phyloP scores from a whole-genome alignment of 2,329 filamentous ascomycete species.

The Apiospora sp. region DNA sequence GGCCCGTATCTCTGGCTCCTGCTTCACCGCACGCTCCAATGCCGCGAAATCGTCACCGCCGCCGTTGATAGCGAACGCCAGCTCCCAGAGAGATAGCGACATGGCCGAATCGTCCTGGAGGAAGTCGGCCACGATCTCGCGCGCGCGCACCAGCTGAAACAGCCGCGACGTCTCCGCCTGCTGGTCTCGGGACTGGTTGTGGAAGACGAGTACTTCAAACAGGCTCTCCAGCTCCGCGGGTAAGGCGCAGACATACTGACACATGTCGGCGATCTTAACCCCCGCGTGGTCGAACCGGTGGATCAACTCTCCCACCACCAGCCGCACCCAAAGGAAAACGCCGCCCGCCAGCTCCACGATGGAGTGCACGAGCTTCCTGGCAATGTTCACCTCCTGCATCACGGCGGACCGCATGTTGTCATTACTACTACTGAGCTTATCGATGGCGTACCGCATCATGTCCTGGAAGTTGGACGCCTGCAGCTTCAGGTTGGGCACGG shows the following conservation, averaged over 20 bases:
- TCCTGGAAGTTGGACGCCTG: conserved; percentile 37
- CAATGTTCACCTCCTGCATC: conserved; percentile 21
- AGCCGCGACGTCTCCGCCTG: conserved; percentile 36
- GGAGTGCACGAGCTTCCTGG: conserved; percentile 24
- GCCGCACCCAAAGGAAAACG: conserved; percentile 39
- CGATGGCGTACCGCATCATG: conserved; percentile 34
- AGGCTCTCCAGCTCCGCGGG: conserved; percentile 40
- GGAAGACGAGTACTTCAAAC: conserved; percentile 43
- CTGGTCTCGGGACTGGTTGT: conserved; percentile 33
- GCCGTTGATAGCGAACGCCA: conserved; percentile 40
- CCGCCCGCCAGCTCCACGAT: conserved; percentile 34
- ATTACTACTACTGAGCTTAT: conserved; percentile 31
- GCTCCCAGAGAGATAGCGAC: conserved; percentile 44
- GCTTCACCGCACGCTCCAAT: conserved; percentile 31
- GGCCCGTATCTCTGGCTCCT: conserved; percentile 34
- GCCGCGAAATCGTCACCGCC: conserved; percentile 33
- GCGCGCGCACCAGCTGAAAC: conserved; percentile 42
- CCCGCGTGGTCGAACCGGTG: not conserved
- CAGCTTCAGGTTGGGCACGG: conserved; percentile 35
- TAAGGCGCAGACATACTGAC: conserved; percentile 28
- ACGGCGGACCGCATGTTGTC: conserved; percentile 30
- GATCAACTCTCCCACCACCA: conserved; percentile 41
- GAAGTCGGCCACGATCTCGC: conserved; percentile 44
- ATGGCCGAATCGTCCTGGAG: conserved; percentile 43
- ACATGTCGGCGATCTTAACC: conserved; percentile 22